Conservation (phyloP, 441 rosid genomes). For the Dalechampia spathulata region DNA sequence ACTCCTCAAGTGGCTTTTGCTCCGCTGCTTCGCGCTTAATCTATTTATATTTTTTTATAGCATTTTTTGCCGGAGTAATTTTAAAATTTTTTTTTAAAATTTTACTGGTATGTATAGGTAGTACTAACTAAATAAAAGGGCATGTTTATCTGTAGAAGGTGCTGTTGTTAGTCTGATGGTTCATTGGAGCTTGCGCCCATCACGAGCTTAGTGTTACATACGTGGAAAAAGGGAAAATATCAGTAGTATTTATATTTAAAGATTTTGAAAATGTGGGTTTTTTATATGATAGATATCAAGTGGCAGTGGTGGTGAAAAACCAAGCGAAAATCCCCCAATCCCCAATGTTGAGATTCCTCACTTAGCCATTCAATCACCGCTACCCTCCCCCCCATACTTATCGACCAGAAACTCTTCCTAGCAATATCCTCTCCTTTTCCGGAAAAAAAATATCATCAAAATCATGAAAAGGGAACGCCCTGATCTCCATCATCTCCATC, state of each 20-base stretch:
- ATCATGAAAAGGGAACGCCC: slow-evolving; percentile 46
- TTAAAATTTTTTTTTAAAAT: too few relatives aligned
- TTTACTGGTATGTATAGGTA: too few relatives aligned
- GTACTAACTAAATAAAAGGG: too few relatives aligned
- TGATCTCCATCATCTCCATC: slow-evolving; percentile 22
- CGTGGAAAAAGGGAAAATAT: neutral
- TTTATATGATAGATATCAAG: slow-evolving; percentile 17
- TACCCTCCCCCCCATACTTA: slow-evolving; percentile 24
- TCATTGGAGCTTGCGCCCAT: slow-evolving; percentile 46
- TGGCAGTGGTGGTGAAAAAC: slow-evolving; percentile 36
- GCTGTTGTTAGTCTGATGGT: slow-evolving; percentile 18
- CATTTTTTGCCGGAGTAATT: too few relatives aligned
- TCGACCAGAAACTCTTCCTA: neutral
- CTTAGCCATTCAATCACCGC: slow-evolving; percentile 8
- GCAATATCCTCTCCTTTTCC: slow-evolving; percentile 3
- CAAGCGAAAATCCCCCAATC: slow-evolving; percentile 30
- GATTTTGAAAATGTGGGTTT: too few relatives aligned
- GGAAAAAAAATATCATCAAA: slow-evolving; percentile 1
- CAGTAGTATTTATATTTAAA: neutral
- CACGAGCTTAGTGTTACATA: slow-evolving; percentile 24
- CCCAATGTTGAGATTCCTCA: slow-evolving; percentile 38
- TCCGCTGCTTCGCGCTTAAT: too few relatives aligned
- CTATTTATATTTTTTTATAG: too few relatives aligned
- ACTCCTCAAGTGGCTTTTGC: too few relatives aligned
- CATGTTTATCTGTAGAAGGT: slow-evolving; percentile 7